These are phyloP conservation scores for Komagataella phaffii DNA, from an alignment of 805 yeast species.

Conservation along the genomic window DNA sequence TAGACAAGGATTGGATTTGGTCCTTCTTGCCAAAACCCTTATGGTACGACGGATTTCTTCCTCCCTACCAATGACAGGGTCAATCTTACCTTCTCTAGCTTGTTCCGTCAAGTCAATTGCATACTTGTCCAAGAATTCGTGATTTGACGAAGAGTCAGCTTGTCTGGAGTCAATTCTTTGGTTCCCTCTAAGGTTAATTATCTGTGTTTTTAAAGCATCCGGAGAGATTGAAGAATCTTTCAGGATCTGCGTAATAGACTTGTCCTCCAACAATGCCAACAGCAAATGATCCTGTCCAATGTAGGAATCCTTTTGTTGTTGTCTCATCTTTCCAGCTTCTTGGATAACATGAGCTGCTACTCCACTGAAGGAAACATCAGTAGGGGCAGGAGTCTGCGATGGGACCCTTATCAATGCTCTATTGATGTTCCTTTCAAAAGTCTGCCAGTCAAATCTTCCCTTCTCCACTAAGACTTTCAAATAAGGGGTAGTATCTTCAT, in stretches of 20 bases:
- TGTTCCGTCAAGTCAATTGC: conserved; percentile 89
- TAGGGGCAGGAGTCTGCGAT: conserved; percentile 81
- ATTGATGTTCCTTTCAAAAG: conserved; percentile 70
- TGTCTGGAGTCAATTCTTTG: conserved; percentile 86
- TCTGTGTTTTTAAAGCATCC: conserved; percentile 66
- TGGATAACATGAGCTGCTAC: conserved; percentile 65
- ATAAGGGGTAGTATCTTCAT: conserved; percentile 40
- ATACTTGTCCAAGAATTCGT: conserved; percentile 78
- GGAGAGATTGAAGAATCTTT: conserved; percentile 58
- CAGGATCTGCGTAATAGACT: conserved; percentile 52
- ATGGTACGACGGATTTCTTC: conserved; percentile 95
- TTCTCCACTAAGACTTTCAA: conserved; percentile 73
- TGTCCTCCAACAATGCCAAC: conserved; percentile 73
- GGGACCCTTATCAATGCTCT: conserved; percentile 74
- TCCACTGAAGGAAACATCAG: conserved; percentile 61
- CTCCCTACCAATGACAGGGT: conserved; percentile 98
- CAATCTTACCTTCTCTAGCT: conserved; percentile 89
- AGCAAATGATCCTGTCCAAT: conserved; percentile 92
- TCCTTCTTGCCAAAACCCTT: conserved; percentile 90
- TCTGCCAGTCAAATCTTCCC: conserved; percentile 79
- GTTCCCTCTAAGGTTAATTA: conserved; percentile 72
- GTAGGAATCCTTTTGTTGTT: conserved; percentile 80
- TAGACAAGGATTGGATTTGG: conserved; percentile 90
- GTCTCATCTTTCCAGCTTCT: conserved; percentile 64
- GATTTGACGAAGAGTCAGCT: conserved; percentile 80